These are phyloP conservation scores for Plectosphaerella plurivora DNA, from an alignment of 2,329 filamentous ascomycete genomes.

Conservation along the genomic window DNA sequence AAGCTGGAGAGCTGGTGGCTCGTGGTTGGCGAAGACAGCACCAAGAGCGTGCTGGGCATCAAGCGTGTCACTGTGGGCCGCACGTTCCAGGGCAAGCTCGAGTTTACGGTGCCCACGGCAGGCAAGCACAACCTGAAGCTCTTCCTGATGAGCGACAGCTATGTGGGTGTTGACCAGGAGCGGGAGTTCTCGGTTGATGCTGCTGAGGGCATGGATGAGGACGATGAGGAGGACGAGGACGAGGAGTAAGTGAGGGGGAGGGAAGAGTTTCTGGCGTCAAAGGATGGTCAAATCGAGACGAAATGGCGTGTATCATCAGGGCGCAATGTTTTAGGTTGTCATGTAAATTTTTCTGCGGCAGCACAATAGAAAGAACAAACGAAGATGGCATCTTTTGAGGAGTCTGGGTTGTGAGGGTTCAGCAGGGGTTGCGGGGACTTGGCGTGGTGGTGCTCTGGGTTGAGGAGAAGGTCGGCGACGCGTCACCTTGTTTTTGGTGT, in stretches of 20 bases:
- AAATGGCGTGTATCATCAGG: slow-evolving; percentile 6
- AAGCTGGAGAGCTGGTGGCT: slow-evolving; percentile 99
- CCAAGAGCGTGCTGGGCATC: slow-evolving; percentile 83
- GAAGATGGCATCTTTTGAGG: slow-evolving; percentile 15
- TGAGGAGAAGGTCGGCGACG: background rate
- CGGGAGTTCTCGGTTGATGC: slow-evolving; percentile 81
- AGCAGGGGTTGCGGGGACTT: slow-evolving; percentile 23
- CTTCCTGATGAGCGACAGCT: slow-evolving; percentile 95
- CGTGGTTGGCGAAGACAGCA: slow-evolving; percentile 88
- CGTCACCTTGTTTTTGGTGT: too few relatives aligned
- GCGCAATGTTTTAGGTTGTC: slow-evolving; percentile 4
- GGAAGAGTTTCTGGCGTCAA: background rate
- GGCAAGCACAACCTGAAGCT: slow-evolving; percentile 86
- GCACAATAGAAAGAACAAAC: background rate
- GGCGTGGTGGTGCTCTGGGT: background rate
- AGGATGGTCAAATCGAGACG: slow-evolving; percentile 5
- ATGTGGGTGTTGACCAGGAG: slow-evolving; percentile 95
- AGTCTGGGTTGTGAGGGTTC: slow-evolving; percentile 20
- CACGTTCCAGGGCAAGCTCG: slow-evolving; percentile 73
- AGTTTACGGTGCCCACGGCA: slow-evolving; percentile 80
- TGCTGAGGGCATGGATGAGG: slow-evolving; percentile 92
- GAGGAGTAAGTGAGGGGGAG: slow-evolving; percentile 32
- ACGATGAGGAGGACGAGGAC: slow-evolving; percentile 78
- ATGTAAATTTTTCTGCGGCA: background rate
- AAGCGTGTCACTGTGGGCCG: slow-evolving; percentile 87